Evolutionary conservation across 495 filamentous ascomycete species (phyloP), one percentile per base, ranked within the genome.

Genomic region (Podospora pseudoanserina): DNA sequence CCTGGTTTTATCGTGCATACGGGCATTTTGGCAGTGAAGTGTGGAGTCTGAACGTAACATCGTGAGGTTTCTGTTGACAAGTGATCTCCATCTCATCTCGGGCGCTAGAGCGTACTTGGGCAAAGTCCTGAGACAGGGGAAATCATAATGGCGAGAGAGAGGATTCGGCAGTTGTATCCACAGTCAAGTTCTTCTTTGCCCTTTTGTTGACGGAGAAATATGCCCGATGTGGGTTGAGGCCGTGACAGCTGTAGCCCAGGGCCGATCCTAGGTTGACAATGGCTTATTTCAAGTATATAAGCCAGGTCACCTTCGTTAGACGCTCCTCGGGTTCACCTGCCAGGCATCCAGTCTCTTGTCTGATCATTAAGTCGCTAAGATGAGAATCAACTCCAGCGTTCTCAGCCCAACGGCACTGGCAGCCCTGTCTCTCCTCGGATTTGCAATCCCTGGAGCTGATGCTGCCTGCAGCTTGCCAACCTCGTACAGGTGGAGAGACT

Each of bases 401-500:
- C 39, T 49, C 39, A 49, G 39, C 39, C 39, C 39, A 49, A 49
- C 39, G 9, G 39, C 5, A 6, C 39, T 49, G 39, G 39, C 39
- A 49, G 15, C 39, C 39, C 39, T 49, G 5, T 49, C 39, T 49
- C 39, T 49, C 9, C 39, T 49, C 15, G 39, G 39, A 16, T 49
- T 49, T 1, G 39, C 13, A 49, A 49, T 49, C 39, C 39, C 39
- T 16, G 39, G 39, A 11, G 39, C 39, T 5, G 39, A 49, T 13
- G 39, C 39, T 49, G 39, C 39, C 2, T 88, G 86, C 76, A 63
- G 70, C 54, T 85, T 89, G 28, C 85, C 84, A 1, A 83, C 83
- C 5, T 82, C 77, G 3, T 87, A 87, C 72, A 70, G 67, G 16
- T 88, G 86, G 86, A 82, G 81, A 30, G 85, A 82, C 26, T 81